These are phyloP conservation scores for Eucalyptus erythrocorys DNA, from an alignment of 345 rosid species.

Conservation along the genomic window DNA sequence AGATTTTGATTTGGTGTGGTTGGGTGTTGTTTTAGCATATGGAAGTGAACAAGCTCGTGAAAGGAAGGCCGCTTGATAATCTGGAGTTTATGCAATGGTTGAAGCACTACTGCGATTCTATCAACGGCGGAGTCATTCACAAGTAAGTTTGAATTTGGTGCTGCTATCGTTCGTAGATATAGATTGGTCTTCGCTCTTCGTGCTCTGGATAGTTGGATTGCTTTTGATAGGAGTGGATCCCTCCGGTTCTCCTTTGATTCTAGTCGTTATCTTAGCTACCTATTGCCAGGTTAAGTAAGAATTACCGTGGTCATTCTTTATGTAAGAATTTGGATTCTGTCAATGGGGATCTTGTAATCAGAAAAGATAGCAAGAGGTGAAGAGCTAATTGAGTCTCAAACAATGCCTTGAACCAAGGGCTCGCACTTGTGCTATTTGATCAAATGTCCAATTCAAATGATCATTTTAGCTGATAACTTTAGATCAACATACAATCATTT, in stretches of 20 bases:
- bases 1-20: not conserved
- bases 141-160: constrained; percentile 13
- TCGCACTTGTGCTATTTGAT: not conserved
- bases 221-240: not conserved
- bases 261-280: not conserved
- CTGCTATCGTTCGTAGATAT: not conserved
- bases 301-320: not conserved
- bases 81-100: constrained; percentile 99
- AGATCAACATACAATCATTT: not conserved
- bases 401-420: not conserved
- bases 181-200: not conserved
- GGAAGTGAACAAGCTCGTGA: constrained; percentile 83
- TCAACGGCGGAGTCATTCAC: constrained; percentile 44
- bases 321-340: not conserved
- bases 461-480: not conserved
- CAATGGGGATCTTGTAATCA: not conserved
- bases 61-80: constrained; percentile 95
- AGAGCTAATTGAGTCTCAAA: not conserved
- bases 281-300: not conserved
- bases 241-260: not conserved
- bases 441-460: not conserved
- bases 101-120: constrained; percentile 92
- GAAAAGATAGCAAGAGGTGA: not conserved
- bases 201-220: not conserved
- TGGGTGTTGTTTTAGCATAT: constrained; percentile 37